A percentile compares a stretch with the other conserved stretches of the same genome.
Conservation (phyloP, 306 rosid genomes). For the Echinosophora koreensis region DNA sequence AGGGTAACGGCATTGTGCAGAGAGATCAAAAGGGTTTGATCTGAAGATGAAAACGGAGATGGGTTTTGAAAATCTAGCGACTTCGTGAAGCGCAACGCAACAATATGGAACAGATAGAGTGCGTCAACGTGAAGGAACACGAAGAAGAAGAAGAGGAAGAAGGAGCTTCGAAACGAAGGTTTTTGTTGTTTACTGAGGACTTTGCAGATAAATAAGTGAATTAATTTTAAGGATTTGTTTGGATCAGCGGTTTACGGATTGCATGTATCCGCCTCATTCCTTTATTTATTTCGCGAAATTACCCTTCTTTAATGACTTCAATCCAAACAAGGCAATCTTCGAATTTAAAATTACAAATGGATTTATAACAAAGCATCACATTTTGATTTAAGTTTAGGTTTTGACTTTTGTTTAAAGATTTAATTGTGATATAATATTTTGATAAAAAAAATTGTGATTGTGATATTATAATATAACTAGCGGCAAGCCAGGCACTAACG, state of each 20-base stretch:
- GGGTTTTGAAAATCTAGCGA: slow-evolving; percentile 42
- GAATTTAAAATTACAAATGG: no score
- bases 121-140: slow-evolving; percentile 28
- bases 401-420: not conserved
- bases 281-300: not conserved
- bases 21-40: slow-evolving; percentile 52
- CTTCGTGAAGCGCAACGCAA: slow-evolving; percentile 31
- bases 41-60: slow-evolving; percentile 42
- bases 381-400: not conserved
- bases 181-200: slow-evolving; percentile 33
- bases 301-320: no score
- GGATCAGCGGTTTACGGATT: slow-evolving; percentile 33
- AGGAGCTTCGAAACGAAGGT: slow-evolving; percentile 65
- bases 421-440: no score
- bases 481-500: no score
- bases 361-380: no score
- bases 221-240: slow-evolving; percentile 43
- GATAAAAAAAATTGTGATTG: no score
- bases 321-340: no score
- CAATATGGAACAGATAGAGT: slow-evolving; percentile 34
- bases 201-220: slow-evolving; percentile 40
- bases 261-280: not conserved
- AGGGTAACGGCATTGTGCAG: slow-evolving; percentile 56
- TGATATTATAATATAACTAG: no score
- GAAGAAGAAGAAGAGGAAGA: not conserved